Conservation (phyloP, 1,139 yeast species). For the Saccharomycopsis hybrid region DNA sequence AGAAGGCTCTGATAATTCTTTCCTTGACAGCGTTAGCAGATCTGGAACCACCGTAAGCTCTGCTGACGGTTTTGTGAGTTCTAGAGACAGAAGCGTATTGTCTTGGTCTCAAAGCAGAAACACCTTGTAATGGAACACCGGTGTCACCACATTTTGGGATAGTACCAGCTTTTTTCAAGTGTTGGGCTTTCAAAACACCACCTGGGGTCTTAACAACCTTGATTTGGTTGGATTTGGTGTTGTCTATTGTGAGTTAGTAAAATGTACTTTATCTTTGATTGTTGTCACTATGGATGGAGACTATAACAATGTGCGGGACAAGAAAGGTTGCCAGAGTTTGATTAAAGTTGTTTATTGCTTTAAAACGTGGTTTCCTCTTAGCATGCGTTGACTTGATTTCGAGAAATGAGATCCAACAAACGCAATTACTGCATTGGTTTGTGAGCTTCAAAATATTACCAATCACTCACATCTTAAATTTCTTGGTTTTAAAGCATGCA, state of each 20-base stretch:
- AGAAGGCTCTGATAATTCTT: conserved; percentile 98
- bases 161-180: conserved; percentile 89
- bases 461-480: no score
- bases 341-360: no score
- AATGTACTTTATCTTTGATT: no score
- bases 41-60: conserved; percentile 99
- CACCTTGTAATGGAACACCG: conserved; percentile 87
- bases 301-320: no score
- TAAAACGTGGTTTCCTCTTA: no score
- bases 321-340: no score
- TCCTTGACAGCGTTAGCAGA: conserved; percentile 98
- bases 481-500: no score
- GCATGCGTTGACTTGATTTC: no score
- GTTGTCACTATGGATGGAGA: no score
- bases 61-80: conserved; percentile 96
- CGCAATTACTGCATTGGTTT: no score
- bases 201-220: conserved; percentile 99
- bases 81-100: conserved; percentile 90
- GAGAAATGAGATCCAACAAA: no score
- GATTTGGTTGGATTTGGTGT: conserved; percentile 98
- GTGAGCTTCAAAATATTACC: no score
- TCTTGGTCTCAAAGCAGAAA: conserved; percentile 95
- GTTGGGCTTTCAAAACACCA: conserved; percentile 96
- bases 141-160: conserved; percentile 99
- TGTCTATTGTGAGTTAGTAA: conserved; percentile 58